Percentiles rank a stretch among this genome's conserved stretches.
These are phyloP conservation scores for Diplodia seriata DNA, from an alignment of 2,329 filamentous ascomycete species.

Conservation along the genomic window DNA sequence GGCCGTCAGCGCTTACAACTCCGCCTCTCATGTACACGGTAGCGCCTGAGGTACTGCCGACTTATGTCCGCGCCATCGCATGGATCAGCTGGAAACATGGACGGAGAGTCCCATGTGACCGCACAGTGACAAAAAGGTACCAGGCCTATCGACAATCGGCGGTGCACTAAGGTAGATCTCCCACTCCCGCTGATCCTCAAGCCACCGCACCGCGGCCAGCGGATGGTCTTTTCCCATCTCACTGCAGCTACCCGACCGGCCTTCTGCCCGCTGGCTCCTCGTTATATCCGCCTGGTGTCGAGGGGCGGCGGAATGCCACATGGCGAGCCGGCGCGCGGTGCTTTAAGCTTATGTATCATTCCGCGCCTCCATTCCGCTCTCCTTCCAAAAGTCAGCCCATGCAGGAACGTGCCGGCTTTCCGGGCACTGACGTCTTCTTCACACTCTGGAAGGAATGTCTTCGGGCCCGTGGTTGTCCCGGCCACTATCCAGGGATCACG, in stretches of 20 bases:
- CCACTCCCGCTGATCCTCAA: constrained; percentile 1
- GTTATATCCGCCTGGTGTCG: neutral
- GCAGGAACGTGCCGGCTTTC: neutral
- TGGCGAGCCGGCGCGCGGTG: neutral
- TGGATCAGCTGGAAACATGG: neutral
- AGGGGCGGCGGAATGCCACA: neutral
- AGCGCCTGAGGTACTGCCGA: neutral
- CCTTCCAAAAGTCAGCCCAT: neutral
- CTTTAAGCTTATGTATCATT: neutral
- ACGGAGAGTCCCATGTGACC: neutral
- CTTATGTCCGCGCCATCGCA: neutral
- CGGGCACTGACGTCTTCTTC: neutral
- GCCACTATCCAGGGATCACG: neutral
- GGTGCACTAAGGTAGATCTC: constrained; percentile 2
- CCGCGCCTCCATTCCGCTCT: neutral
- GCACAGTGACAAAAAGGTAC: neutral
- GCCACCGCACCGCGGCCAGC: neutral
- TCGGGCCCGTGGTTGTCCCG: neutral
- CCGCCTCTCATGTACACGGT: neutral
- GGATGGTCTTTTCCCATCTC: neutral
- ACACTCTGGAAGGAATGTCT: neutral
- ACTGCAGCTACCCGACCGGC: neutral
- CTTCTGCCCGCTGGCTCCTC: neutral
- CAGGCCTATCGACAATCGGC: neutral
- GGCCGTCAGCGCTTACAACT: neutral